Evolutionary conservation across 208 protist genomes (phyloP).

Genomic region (Wallacemonas rigidus): DNA sequence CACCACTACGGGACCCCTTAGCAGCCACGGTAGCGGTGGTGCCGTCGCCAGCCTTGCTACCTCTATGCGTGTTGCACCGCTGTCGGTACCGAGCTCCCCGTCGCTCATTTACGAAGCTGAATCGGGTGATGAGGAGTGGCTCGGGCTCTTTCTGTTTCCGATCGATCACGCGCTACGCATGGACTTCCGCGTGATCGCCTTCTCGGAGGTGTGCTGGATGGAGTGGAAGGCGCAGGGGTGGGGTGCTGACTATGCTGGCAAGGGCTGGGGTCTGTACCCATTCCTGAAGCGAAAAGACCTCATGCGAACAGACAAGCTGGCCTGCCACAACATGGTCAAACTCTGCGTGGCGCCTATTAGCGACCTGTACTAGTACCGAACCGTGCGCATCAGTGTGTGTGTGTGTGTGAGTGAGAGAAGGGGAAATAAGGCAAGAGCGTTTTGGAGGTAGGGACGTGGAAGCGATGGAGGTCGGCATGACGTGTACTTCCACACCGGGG

Average conservation of each 20-base stretch:
- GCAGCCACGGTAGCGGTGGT: no score
- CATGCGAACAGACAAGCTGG: constrained; percentile 67
- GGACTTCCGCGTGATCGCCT: constrained; percentile 75
- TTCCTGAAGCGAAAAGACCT: constrained; percentile 64
- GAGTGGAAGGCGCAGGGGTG: constrained; percentile 74
- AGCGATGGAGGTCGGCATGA: no score
- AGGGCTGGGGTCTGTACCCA: constrained; percentile 72
- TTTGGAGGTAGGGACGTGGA: no score
- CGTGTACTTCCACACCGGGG: no score
- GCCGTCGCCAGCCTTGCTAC: background rate
- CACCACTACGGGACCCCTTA: background rate
- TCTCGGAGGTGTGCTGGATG: constrained; percentile 66
- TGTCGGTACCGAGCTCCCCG: background rate
- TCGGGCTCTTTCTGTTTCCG: constrained; percentile 72
- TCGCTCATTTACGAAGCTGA: constrained; percentile 17
- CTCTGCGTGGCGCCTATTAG: constrained; percentile 69
- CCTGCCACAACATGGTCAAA: constrained; percentile 69
- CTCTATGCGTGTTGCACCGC: constrained; percentile 16
- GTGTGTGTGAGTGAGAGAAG: no score
- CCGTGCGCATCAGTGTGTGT: no score
- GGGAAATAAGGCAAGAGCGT: no score
- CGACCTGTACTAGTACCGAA: constrained; percentile 50
- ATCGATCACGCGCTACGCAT: constrained; percentile 52
- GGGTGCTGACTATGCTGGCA: constrained; percentile 48
- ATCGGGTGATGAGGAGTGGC: constrained; percentile 44